Base-by-base conservation (phyloP, 257 asterid species). In the Scutellaria baicalensis region DNA sequence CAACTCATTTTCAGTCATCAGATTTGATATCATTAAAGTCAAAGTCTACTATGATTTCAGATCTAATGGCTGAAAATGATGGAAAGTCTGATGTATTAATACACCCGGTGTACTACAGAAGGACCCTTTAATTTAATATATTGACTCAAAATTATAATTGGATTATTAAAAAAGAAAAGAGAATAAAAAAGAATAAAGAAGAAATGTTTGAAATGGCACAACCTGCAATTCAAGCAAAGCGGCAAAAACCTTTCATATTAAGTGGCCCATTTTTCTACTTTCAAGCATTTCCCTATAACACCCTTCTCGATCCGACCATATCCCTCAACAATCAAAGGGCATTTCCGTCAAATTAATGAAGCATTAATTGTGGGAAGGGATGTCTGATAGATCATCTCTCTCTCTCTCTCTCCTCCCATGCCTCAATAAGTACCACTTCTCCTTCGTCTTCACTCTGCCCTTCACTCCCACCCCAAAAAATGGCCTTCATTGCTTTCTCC, bases 161-260 rank as follows among this genome's bases (percentile, higher is more conserved):
- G 33, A 27, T 27, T 27, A 2, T 0, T 27, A 3, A 27, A 27
- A 27, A 27, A 5, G 6, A 4, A 35, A 23, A 57, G 51, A 35
- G 9, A 20, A 51, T 11, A 49, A 20, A 50, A 56, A 59, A 51
- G 49, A 67, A 44, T 44, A 59, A 49, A 44, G 40, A 13, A 33
- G 16, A 77, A n/a, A 77, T 47, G 59, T 56, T 58, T 3, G 76
- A 73, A 69, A 65, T 62, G 68, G 78, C 80, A 75, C 89, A 73
- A 75, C 92, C 82, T 85, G 79, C 75, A 79, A 69, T 76, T 81
- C 86, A 88, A 84, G 95, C 90, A 76, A 86, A 86, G 86, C 75
- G 80, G 83, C 80, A 56, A 68, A 75, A 71, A 68, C 60, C 83
- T 75, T 84, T 76, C 82, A 74, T 68, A 73, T 65, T 66, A 66